Evolutionary conservation across 1,284 basidiomycete species (phyloP), one percentile per base, ranked within the genome.

Genomic region (Phellinidium pouzarii): DNA sequence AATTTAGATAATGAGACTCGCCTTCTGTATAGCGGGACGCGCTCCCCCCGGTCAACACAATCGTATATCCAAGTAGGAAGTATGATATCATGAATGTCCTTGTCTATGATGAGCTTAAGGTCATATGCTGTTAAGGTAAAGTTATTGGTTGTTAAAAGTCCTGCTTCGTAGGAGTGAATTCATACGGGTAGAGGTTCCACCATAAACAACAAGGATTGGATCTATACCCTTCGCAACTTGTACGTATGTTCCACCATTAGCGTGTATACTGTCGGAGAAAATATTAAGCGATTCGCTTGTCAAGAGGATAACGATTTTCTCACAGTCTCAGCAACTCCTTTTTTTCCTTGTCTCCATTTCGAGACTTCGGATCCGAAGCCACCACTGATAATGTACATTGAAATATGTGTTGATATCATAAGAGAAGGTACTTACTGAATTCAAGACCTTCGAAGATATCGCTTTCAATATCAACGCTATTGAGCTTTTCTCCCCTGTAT

Each of bases 1-100:
- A 7, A 43, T 25, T 45, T 41, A 12, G 7, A 17, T 11, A 20
- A 25, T 2, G 23, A 29, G 26, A 57, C 66, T 43, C 62, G 93
- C 89, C 80, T 86, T 65, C 84, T 82, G 31, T 70, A 72, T 44
- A 92, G 65, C 0, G 89, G 83, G 11, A 82, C 64, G 12, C 74
- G 67, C 50, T 76, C 68, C 12, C 73, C 75, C 26, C 73, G 69
- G 3, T 75, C 71, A 41, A 94, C 75, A n/a, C 84, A 91, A 61
- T 92, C 88, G 42, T 75, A 65, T 46, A 96, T 73, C 91, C 92
- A 96, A 27, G 77, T 69, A 0, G 93, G 89, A 50, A 76, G 82
- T 52, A 95, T 70, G 46, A 94, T 77, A 61, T 91, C 87, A 53
- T 80, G 68, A 1, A 71, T 68, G 3, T 72, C 80, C 61, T 85